These are phyloP conservation scores for Rhynchospora breviuscula DNA, from an alignment of 176 grass and related monocot species.

Conservation along the genomic window DNA sequence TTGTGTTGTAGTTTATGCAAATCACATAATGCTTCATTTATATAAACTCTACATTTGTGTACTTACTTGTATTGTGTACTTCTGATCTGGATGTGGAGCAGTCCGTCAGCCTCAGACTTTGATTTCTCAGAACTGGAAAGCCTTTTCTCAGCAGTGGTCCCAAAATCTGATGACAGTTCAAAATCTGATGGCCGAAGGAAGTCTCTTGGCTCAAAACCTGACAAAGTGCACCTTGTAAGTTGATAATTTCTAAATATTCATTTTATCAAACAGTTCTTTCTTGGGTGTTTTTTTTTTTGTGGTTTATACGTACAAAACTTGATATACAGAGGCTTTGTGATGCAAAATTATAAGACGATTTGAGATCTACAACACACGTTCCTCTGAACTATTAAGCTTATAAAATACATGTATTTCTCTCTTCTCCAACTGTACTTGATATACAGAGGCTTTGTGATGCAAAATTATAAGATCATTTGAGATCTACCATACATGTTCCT, in stretches of 20 bases:
- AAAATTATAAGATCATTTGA: not conserved
- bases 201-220: slow-evolving; percentile 87
- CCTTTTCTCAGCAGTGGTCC: slow-evolving; percentile 71
- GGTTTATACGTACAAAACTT: not conserved
- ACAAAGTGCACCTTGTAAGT: slow-evolving; percentile 96
- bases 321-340: not conserved
- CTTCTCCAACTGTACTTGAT: not conserved
- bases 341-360: not conserved
- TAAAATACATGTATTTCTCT: not conserved
- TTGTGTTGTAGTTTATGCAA: not conserved
- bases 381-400: not conserved
- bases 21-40: not conserved
- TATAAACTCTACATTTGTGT: slow-evolving; percentile 10
- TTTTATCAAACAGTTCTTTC: not conserved
- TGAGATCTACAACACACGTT: not conserved
- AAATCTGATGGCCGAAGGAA: slow-evolving; percentile 77
- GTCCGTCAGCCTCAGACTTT: slow-evolving; percentile 75
- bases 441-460: not conserved
- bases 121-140: slow-evolving; percentile 90
- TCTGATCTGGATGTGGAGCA: slow-evolving; percentile 39
- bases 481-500: not conserved
- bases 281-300: not conserved
- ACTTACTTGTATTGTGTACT: slow-evolving; percentile 1
- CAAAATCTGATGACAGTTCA: slow-evolving; percentile 55
- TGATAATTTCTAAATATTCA: not conserved